Conservation (phyloP, 306 rosid species). For the Quercus berberidifolia region DNA sequence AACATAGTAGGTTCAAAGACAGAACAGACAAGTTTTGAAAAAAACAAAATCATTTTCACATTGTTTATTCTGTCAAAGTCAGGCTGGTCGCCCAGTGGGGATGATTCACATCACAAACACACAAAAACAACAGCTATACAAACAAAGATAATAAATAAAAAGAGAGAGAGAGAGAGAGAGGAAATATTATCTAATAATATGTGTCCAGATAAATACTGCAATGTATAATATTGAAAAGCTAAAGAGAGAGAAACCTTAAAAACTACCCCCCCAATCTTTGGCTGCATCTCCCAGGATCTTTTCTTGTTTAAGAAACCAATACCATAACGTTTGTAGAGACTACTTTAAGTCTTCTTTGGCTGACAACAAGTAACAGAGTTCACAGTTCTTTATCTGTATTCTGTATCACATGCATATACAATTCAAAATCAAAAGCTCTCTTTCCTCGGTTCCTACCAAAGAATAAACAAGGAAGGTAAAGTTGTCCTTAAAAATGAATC, state of each 20-base stretch:
- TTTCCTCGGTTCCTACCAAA: slow-evolving; percentile 16
- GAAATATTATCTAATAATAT: slow-evolving; percentile 21
- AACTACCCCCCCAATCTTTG: slow-evolving; percentile 39
- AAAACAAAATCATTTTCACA: slow-evolving; percentile 7
- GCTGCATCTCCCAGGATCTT: slow-evolving; percentile 35
- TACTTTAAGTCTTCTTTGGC: slow-evolving; percentile 19
- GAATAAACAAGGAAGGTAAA: neutral
- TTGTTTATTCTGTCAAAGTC: slow-evolving; percentile 35
- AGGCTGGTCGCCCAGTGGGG: slow-evolving; percentile 29
- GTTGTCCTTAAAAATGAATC: slow-evolving; percentile 24
- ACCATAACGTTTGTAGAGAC: slow-evolving; percentile 22
- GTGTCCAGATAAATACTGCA: slow-evolving; percentile 16
- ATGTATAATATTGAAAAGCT: slow-evolving; percentile 24
- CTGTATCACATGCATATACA: neutral
- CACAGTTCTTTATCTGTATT: slow-evolving; percentile 8
- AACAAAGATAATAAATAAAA: neutral
- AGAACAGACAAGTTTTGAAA: slow-evolving; percentile 30
- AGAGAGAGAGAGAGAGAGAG: neutral
- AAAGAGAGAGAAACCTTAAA: slow-evolving; percentile 41
- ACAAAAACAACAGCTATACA: slow-evolving; percentile 8
- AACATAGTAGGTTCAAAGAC: slow-evolving; percentile 31
- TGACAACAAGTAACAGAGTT: slow-evolving; percentile 13
- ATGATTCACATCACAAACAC: slow-evolving; percentile 35
- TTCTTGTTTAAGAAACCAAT: slow-evolving; percentile 33
- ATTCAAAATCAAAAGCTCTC: neutral